Evolutionary conservation across 441 rosid species (phyloP).

Genomic region (Cnidoscolus chayamansa): DNA sequence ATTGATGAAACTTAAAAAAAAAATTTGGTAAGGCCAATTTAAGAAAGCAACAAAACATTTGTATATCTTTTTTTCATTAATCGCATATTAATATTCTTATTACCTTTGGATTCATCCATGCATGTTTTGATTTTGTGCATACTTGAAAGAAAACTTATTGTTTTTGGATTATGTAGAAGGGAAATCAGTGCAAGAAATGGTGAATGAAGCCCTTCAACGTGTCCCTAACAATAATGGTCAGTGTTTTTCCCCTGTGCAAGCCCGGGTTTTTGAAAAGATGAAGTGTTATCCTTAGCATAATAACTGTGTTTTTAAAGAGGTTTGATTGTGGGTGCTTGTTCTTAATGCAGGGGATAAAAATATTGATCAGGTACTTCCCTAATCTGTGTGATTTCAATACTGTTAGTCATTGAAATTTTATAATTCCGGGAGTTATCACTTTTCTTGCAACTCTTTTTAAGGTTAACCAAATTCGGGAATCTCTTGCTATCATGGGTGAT

Average conservation of each 20-base stretch:
- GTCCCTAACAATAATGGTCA: slow-evolving; percentile 85
- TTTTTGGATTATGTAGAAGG: slow-evolving; percentile 59
- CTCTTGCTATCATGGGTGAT: slow-evolving; percentile 91
- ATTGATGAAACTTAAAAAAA: too few relatives aligned
- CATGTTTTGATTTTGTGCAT: slow-evolving; percentile 11
- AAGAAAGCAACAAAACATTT: too few relatives aligned
- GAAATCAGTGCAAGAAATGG: slow-evolving; percentile 96
- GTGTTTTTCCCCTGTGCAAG: slow-evolving; percentile 27
- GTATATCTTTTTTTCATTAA: too few relatives aligned
- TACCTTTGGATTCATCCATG: too few relatives aligned
- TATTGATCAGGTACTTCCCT: slow-evolving; percentile 67
- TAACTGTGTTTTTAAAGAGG: slow-evolving; percentile 21
- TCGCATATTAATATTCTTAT: too few relatives aligned
- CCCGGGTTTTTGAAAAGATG: slow-evolving; percentile 11
- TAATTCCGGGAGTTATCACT: slow-evolving; percentile 22
- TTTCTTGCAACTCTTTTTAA: slow-evolving; percentile 29
- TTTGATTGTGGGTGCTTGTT: slow-evolving; percentile 31
- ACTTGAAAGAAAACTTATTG: slow-evolving; percentile 24
- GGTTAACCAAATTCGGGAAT: slow-evolving; percentile 95
- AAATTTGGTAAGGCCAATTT: too few relatives aligned
- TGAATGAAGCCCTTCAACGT: slow-evolving; percentile 79
- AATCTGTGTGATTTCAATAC: slow-evolving; percentile 13
- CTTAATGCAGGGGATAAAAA: slow-evolving; percentile 81
- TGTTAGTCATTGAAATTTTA: slow-evolving; percentile 12
- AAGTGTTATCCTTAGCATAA: slow-evolving; percentile 19